Evolutionary conservation across 129 eudicot genomes (phyloP).

Genomic region (Deinandra increscens): DNA sequence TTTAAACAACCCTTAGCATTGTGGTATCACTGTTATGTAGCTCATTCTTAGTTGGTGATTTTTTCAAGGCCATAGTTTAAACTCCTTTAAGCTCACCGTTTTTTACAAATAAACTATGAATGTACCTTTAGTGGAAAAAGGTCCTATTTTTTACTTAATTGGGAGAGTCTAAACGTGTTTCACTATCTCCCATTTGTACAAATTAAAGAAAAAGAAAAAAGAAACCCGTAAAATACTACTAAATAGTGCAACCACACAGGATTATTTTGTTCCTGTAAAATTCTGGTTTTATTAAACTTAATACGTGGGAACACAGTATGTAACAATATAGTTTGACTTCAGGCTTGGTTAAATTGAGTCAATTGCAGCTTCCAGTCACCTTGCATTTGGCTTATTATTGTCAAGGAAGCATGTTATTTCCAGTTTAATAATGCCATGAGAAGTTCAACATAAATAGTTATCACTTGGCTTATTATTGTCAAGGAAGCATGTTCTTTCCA

Average conservation of each 20-base stretch:
- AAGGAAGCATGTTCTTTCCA: not conserved
- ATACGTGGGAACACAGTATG: too few species aligned
- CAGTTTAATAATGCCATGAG: not conserved
- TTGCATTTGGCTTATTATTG: not conserved
- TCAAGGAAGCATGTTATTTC: not conserved
- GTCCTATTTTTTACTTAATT: too few species aligned
- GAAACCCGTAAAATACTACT: not conserved
- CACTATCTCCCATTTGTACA: not conserved
- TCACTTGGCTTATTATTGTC: not conserved
- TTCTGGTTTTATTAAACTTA: not conserved
- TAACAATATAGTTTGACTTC: too few species aligned
- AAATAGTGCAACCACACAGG: not conserved
- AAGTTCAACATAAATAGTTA: not conserved
- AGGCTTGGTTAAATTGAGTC: not conserved
- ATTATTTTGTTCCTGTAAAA: not conserved
- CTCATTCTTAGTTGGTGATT: not conserved
- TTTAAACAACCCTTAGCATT: not conserved
- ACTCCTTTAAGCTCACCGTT: not conserved
- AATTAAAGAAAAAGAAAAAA: not conserved
- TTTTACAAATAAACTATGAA: not conserved
- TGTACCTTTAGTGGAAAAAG: not conserved
- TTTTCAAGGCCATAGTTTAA: not conserved
- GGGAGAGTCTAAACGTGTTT: not conserved
- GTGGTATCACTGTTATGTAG: not conserved
- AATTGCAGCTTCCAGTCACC: not conserved